phyloP scores from a whole-genome alignment of 2,329 filamentous ascomycete species.

The Aspergillus fischeri region DNA sequence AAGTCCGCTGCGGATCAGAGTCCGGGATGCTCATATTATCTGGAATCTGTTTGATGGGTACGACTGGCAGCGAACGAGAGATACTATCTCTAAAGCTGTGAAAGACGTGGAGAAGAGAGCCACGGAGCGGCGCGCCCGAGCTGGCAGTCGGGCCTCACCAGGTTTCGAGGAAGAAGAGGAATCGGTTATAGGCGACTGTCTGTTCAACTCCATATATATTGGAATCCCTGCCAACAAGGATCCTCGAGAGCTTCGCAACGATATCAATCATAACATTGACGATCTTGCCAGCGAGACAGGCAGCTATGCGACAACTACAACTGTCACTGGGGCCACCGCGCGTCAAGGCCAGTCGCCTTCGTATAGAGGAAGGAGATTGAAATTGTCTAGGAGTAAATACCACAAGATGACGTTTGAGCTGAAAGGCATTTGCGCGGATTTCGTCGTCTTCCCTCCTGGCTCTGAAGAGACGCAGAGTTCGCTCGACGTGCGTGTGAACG shows the following conservation, averaged over 20 bases:
- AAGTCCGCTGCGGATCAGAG: conserved; percentile 70
- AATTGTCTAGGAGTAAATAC: conserved; percentile 75
- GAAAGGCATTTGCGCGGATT: conserved; percentile 74
- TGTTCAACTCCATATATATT: conserved; percentile 99
- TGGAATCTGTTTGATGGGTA: conserved; percentile 99
- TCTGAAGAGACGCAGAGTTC: conserved; percentile 82
- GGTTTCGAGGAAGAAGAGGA: conserved; percentile 65
- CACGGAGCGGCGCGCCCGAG: conserved; percentile 64
- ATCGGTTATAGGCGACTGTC: conserved; percentile 84
- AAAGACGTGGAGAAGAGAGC: conserved; percentile 81
- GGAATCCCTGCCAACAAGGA: conserved; percentile 84
- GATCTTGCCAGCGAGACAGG: conserved; percentile 85
- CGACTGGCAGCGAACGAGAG: conserved; percentile 86
- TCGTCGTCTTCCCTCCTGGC: conserved; percentile 73
- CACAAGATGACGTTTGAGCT: conserved; percentile 97
- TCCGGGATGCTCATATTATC: conserved; percentile 86
- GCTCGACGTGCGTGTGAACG: conserved; percentile 74
- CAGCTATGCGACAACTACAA: conserved; percentile 75
- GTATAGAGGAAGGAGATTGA: conserved; percentile 57
- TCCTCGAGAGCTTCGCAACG: conserved; percentile 71
- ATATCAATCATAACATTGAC: conserved; percentile 84
- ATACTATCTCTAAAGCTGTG: conserved; percentile 81
- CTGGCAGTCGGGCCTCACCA: conserved; percentile 54
- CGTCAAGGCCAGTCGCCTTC: conserved; percentile 31
- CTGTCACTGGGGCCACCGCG: conserved; percentile 37